Evolutionary conservation across 2,329 filamentous ascomycete species (phyloP).

Genomic region (Alternaria triticimaculans): DNA sequence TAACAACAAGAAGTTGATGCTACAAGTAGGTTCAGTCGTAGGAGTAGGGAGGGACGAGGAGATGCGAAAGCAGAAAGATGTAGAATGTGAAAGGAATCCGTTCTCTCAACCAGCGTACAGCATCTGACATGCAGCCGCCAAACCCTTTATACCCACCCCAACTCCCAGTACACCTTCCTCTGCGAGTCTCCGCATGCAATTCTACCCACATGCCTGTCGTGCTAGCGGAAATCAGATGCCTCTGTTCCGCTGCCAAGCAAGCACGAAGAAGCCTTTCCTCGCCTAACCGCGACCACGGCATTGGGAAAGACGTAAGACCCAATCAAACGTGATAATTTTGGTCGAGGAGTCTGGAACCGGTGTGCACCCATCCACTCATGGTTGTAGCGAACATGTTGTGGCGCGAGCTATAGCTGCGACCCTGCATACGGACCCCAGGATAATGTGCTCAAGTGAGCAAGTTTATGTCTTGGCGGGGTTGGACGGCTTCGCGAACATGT

Average conservation of each 20-base stretch:
- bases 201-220: background rate
- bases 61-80: background rate
- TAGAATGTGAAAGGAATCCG: background rate
- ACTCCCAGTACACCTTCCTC: background rate
- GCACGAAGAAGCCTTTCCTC: conserved; percentile 2
- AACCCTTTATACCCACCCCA: conserved; percentile 12
- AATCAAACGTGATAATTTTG: background rate
- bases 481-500: background rate
- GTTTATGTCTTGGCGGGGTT: conserved; percentile 27
- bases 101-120: background rate
- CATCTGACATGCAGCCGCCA: conserved; percentile 3
- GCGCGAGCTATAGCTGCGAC: conserved; percentile 32
- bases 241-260: conserved; percentile 6
- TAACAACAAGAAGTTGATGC: background rate
- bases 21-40: too few relatives aligned
- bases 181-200: background rate
- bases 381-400: conserved; percentile 18
- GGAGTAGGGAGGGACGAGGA: background rate
- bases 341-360: background rate
- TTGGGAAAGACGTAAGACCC: conserved; percentile 1
- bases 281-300: conserved; percentile 1
- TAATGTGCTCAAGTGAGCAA: conserved; percentile 40
- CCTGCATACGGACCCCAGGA: conserved; percentile 22
- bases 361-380: background rate
- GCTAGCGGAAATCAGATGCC: background rate